Evolutionary conservation across 306 rosid species (phyloP), one percentile per base, ranked within the genome.

Genomic region (Mimosa pudica): DNA sequence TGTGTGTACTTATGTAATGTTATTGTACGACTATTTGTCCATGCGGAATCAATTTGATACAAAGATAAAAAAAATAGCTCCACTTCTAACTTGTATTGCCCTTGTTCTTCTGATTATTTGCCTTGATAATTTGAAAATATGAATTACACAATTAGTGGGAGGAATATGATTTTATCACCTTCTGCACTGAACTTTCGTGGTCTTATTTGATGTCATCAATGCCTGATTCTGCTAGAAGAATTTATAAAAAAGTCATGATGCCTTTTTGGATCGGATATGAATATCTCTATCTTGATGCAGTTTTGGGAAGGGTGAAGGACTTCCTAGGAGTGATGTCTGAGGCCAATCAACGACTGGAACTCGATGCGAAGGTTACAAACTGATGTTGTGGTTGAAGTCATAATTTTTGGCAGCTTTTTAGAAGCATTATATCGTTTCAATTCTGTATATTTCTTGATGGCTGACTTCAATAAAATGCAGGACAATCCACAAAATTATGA

Each of bases 301-400:
- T 85, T 71, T 33, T 85, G 20, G 82, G 84, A 30, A 79, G 76
- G 78, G 80, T 82, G 77, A 82, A 82, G 67, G 82, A 46, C 74
- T 70, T 70, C 57, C 74, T 70, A 10, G 74, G 74, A 20, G n/a
- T 46, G 57, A 70, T 70, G 74, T 70, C 74, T 3, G 74, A 70
- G 46, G 74, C 74, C n/a, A 94, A 94, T 84, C 81, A 84, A 47
- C 82, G 16, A 79, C 75, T 94, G 80, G 79, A 86, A 79, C 69
- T 71, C 62, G 87, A 88, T 85, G 91, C 91, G 47, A 87, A 92
- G 98, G 54, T 49, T 11, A 49, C 54, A 49, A 49, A 49, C 54
- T 12, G 54, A 11, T 14, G 12, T 11, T 49, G 16, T 11, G 54
- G 54, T 49, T 4, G 17, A 49, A 49, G 4, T 49, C 54, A 49